phyloP scores from a whole-genome alignment of 2,329 filamentous ascomycete species.

The Trichoderma sp. region DNA sequence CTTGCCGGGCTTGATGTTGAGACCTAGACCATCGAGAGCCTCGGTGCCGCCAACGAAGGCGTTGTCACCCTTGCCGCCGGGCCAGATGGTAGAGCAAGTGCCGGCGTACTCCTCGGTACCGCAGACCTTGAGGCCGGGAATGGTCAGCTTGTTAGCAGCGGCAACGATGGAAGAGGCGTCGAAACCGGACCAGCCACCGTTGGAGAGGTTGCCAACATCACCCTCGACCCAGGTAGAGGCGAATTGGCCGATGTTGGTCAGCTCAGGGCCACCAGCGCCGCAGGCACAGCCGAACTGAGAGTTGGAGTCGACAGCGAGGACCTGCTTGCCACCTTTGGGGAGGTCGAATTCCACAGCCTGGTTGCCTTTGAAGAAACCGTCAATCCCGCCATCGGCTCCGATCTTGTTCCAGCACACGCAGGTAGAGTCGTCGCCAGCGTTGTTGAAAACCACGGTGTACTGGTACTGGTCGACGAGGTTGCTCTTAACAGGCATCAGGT shows the following conservation, averaged over 20 bases:
- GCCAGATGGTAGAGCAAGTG: slow-evolving; percentile 42
- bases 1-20: slow-evolving; percentile 36
- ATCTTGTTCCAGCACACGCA: slow-evolving; percentile 55
- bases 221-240: slow-evolving; percentile 50
- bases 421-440: slow-evolving; percentile 32
- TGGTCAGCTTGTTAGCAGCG: slow-evolving; percentile 30
- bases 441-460: slow-evolving; percentile 44
- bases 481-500: slow-evolving; percentile 46
- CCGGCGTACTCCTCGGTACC: slow-evolving; percentile 35
- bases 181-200: slow-evolving; percentile 49
- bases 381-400: slow-evolving; percentile 41
- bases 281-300: slow-evolving; percentile 50
- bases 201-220: slow-evolving; percentile 45
- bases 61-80: slow-evolving; percentile 36
- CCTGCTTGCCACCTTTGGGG: slow-evolving; percentile 35
- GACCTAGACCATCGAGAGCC: slow-evolving; percentile 39
- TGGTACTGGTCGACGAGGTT: slow-evolving; percentile 40
- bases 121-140: slow-evolving; percentile 39
- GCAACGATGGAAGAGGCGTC: slow-evolving; percentile 51
- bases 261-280: slow-evolving; percentile 32
- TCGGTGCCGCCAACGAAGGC: slow-evolving; percentile 40
- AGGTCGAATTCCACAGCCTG: slow-evolving; percentile 43
- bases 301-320: slow-evolving; percentile 45
- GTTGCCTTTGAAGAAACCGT: slow-evolving; percentile 48
- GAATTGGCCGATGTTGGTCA: slow-evolving; percentile 41